Evolutionary conservation across 2,329 filamentous ascomycete species (phyloP).

Genomic region (Botrytis squamosa): DNA sequence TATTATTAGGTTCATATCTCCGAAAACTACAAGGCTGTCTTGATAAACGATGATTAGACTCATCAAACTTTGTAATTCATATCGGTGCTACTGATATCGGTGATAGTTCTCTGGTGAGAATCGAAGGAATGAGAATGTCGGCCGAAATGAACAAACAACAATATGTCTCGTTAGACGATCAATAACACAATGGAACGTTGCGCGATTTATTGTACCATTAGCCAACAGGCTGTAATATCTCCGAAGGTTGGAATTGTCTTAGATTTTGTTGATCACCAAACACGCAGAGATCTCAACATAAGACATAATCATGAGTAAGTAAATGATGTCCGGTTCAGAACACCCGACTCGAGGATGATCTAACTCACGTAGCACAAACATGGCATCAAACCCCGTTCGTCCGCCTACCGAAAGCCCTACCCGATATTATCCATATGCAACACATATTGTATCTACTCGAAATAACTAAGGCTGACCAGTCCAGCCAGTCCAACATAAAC

Average conservation of each 20-base stretch:
- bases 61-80: not conserved
- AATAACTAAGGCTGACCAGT: slow-evolving; percentile 17
- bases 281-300: not conserved
- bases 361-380: not conserved
- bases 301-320: slow-evolving; percentile 2
- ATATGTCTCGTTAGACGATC: not conserved
- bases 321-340: not conserved
- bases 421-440: slow-evolving; percentile 12
- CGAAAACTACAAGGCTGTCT: slow-evolving; percentile 3
- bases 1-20: slow-evolving; percentile 15
- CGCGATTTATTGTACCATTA: not conserved
- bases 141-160: not conserved
- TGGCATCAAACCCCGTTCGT: slow-evolving; percentile 8
- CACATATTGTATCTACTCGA: slow-evolving; percentile 1
- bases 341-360: slow-evolving; percentile 7
- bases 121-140: not conserved
- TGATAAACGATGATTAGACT: not conserved
- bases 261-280: not conserved
- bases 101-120: not conserved
- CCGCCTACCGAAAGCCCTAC: slow-evolving; percentile 18
- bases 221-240: not conserved
- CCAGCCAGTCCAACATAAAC: not conserved
- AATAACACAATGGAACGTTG: not conserved
- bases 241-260: not conserved
- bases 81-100: not conserved